Conservation (phyloP, 2,329 filamentous ascomycete genomes). For the Magnaporthiopsis incrustans region DNA sequence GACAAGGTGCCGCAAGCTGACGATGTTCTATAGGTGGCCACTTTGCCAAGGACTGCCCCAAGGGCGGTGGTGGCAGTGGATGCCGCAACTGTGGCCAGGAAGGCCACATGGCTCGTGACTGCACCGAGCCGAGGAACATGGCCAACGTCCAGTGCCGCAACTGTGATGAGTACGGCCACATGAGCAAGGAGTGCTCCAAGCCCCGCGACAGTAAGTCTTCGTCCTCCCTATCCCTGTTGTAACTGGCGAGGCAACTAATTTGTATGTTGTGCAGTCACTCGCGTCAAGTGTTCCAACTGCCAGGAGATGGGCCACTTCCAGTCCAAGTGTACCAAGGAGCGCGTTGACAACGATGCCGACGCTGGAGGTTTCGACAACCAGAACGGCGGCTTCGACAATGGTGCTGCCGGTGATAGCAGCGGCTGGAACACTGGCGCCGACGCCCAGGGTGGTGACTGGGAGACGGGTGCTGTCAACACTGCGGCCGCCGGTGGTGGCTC, state of each 20-base stretch:
- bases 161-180: conserved; percentile 46
- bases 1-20: not conserved
- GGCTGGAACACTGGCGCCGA: not conserved
- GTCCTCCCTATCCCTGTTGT: not conserved
- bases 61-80: conserved; percentile 46
- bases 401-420: conserved; percentile 5
- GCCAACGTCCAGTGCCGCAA: conserved; percentile 51
- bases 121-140: conserved; percentile 38
- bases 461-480: not conserved
- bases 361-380: conserved; percentile 10
- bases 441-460: not conserved
- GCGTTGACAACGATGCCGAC: conserved; percentile 18
- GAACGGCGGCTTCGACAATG: conserved; percentile 6
- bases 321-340: conserved; percentile 28
- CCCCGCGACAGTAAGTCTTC: conserved; percentile 42
- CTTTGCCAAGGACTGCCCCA: conserved; percentile 55
- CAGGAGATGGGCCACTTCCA: conserved; percentile 37
- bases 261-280: conserved; percentile 28
- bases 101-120: conserved; percentile 55
- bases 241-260: conserved; percentile 14
- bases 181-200: conserved; percentile 42
- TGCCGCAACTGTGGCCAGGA: conserved; percentile 58
- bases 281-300: conserved; percentile 53
- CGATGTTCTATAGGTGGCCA: conserved; percentile 42
- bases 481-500: not conserved